phyloP scores from a whole-genome alignment of 83 land plant species.

The Picea engelmannii region DNA sequence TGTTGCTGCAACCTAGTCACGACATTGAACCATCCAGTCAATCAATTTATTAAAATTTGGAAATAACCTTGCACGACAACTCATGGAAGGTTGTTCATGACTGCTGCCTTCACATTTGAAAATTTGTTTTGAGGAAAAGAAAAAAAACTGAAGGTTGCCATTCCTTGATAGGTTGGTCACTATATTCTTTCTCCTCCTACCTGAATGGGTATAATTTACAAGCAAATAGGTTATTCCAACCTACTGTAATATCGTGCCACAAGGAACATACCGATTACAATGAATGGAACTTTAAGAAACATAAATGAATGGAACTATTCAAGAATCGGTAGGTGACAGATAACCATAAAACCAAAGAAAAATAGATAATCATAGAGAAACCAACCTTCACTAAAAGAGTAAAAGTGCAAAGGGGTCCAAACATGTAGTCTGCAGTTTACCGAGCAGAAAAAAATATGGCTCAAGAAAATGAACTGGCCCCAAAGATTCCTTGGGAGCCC shows the following conservation, averaged over 20 bases:
- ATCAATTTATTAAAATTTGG: neutral
- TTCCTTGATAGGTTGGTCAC: neutral
- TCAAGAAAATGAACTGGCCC: neutral
- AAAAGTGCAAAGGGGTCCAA: neutral
- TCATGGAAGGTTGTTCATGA: neutral
- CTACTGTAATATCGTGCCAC: neutral
- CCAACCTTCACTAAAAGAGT: neutral
- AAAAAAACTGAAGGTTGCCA: neutral
- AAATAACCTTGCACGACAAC: neutral
- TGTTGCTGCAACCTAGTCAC: neutral
- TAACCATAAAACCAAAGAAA: neutral
- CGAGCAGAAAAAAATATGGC: neutral
- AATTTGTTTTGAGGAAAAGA: neutral
- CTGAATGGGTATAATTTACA: neutral
- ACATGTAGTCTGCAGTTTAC: neutral
- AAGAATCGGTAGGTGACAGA: neutral
- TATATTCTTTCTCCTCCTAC: neutral
- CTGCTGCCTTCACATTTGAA: neutral
- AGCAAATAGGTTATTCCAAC: slow-evolving; percentile 10
- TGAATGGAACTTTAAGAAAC: neutral
- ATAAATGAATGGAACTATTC: neutral
- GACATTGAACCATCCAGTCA: slow-evolving; percentile 12
- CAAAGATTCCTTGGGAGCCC: too few relatives aligned
- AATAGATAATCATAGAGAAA: neutral
- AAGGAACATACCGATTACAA: neutral